Evolutionary conservation across 495 filamentous ascomycete species (phyloP), one percentile per base, ranked within the genome.

Genomic region (Hypoxylon subgilvum): DNA sequence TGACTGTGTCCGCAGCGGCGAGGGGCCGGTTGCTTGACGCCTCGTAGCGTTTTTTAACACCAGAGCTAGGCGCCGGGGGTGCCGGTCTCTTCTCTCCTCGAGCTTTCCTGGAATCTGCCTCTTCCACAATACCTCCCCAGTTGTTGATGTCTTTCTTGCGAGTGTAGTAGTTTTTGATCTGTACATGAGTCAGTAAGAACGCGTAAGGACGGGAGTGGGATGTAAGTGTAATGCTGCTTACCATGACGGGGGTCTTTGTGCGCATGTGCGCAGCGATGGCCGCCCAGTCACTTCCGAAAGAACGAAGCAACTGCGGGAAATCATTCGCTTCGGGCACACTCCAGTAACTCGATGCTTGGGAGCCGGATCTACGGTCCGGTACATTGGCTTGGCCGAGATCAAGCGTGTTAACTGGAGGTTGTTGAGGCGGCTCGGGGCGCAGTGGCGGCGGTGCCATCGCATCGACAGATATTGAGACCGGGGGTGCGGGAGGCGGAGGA

Each of bases 151-250:
- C 90, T 22, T 91, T 81, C 58, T 88, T 84, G 2, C 93, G 84
- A 35, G 87, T 83, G 56, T 87, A 96, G 69, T 92, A 92, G 66
- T 97, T 97, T 72, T 94, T 95, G 34, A 97, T 90, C 91, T 96
- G 63, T 38, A n/a, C n/a, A 40, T 48, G 52, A 72, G 52, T 71
- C 55, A 65, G 54, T 52, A 68, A 61, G 52, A 42, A 50, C 21
- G 25, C 21, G 14, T 46, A 22, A 53, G 40, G 36, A 65, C 14
- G 51, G 3, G 34, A 25, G 16, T 13, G n/a, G n/a, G n/a, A n/a
- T n/a, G n/a, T n/a, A n/a, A 30, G n/a, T 35, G 21, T 17, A 52
- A 38, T 39, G 41, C 63, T 36, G 5, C 81, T 67, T 82, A 95
- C 95, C 94, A 97, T 98, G 10, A 90, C 88, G 7, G 87, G 85